Evolutionary conservation across 345 rosid species (phyloP).

Genomic region (Linum trigynum): DNA sequence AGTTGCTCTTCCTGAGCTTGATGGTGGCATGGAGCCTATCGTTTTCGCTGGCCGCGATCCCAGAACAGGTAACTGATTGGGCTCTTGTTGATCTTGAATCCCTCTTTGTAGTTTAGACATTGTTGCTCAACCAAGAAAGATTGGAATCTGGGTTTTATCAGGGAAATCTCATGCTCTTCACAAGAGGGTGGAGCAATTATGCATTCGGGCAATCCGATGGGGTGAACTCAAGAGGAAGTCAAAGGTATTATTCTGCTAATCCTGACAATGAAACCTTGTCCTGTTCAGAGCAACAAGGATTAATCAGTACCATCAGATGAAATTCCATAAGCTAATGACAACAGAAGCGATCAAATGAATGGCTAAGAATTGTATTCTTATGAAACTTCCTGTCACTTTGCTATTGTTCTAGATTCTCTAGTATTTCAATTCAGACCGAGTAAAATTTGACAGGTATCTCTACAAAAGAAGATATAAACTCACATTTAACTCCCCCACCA

Average conservation of each 20-base stretch:
- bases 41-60: conserved; percentile 99
- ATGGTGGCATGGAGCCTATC: conserved; percentile 98
- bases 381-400: no score
- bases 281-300: not conserved
- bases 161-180: conserved; percentile 99
- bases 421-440: no score
- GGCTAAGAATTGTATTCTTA: not conserved
- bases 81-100: no score
- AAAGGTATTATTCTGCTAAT: conserved; percentile 42
- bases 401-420: no score
- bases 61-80: conserved; percentile 47
- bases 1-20: conserved; percentile 97
- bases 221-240: conserved; percentile 81
- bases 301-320: no score
- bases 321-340: not conserved
- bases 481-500: no score
- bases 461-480: no score
- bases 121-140: not conserved
- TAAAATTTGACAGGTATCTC: no score
- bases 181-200: conserved; percentile 98
- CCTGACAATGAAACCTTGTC: not conserved
- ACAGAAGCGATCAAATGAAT: not conserved
- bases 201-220: conserved; percentile 93
- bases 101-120: not conserved
- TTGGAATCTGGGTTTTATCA: conserved; percentile 20